Base-by-base conservation (phyloP, 345 rosid species). In the Gossypium bickii region DNA sequence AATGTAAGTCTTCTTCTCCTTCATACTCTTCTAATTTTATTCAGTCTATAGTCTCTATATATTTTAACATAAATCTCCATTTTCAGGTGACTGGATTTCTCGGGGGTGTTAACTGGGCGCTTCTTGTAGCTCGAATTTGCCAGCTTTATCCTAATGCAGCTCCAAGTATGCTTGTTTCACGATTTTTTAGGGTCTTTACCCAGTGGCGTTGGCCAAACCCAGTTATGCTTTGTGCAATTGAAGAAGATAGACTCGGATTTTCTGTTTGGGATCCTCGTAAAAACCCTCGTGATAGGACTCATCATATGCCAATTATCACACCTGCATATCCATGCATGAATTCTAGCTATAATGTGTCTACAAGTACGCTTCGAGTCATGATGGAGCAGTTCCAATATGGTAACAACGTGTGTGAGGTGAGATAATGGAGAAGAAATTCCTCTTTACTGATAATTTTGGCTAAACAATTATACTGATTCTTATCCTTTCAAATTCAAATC, bases 141-240 rank as follows among this genome's bases (percentile, higher is more conserved):
- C 94, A 86, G 62, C 88, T 90, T 34, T 90, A 88, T 72, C 94
- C 94, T 15, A 85, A 88, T 44, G 94, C 92, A 2, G 75, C 80
- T 62, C 92, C 92, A 13, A 85, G 92, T 62, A 90, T 86, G 92
- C 85, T 90, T 67, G 89, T 88, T 53, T 88, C 90, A 22, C 85
- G 90, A 16, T 90, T 90, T 59, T 90, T 90, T 74, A 82, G 94
- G 87, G 90, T 88, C 43, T 90, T 85, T 76, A 88, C 90, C 0
- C 82, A 76, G 78, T 90, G 94, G 94, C 90, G 88, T 1, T 90
- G 92, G 92, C 90, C 94, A 38, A 90, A 90, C 80, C 92, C 94
- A 58, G 94, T 90, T 43, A 90, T 86, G 94, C 79, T 90, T 43
- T 90, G 94, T 60, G 75, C 86, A 25, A 90, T 90, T 74, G 88